Evolutionary conservation across 179 eudicot genomes (phyloP).

Genomic region (Camellia oleifera): DNA sequence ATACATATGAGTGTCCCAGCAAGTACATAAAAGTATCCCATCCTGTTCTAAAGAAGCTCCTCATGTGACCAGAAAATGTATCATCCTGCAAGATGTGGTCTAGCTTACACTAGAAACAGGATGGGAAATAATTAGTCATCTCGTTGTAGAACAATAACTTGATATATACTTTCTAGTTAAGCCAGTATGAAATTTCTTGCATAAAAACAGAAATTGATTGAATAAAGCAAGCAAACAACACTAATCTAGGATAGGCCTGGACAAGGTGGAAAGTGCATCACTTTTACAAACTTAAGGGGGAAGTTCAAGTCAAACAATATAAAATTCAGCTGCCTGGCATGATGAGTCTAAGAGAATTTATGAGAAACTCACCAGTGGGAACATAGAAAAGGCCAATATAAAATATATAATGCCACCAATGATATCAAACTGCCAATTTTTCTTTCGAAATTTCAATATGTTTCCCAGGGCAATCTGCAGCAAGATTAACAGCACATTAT

Average conservation of each 20-base stretch:
- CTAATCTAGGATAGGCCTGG: background rate
- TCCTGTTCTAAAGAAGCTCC: conserved; percentile 72
- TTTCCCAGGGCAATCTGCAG: conserved; percentile 96
- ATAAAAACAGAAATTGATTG: background rate
- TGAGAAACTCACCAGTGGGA: conserved; percentile 76
- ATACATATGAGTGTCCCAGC: conserved; percentile 75
- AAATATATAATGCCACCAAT: conserved; percentile 97
- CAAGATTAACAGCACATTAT: background rate
- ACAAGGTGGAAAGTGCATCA: background rate
- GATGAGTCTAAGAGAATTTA: background rate
- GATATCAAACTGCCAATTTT: conserved; percentile 96
- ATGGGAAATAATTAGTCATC: conserved; percentile 18
- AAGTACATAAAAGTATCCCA: conserved; percentile 74
- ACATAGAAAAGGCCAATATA: conserved; percentile 86
- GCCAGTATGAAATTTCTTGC: background rate
- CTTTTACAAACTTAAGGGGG: background rate
- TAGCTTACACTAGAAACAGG: conserved; percentile 70
- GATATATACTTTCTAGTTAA: background rate
- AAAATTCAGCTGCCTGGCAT: conserved; percentile 2
- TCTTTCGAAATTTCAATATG: conserved; percentile 94
- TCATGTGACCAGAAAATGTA: conserved; percentile 76
- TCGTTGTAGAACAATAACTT: background rate
- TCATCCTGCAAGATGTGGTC: conserved; percentile 81
- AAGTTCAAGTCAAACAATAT: background rate
- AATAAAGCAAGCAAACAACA: background rate